Evolutionary conservation across 768 basidiomycete species (phyloP), one percentile per base, ranked within the genome.

Genomic region (Amanita inopinata): DNA sequence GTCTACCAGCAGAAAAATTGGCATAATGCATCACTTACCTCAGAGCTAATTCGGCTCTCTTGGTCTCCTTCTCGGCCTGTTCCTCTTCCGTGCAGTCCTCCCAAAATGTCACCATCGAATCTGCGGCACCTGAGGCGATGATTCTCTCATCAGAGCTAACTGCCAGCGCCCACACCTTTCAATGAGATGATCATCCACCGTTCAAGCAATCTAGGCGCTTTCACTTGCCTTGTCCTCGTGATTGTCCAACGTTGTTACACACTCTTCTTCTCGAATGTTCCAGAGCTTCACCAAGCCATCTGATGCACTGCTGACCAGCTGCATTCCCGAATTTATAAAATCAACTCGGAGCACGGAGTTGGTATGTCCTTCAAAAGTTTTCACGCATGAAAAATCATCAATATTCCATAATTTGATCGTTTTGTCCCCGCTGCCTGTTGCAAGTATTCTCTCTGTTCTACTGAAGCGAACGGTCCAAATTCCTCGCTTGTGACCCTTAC

Each of bases 281-380:
- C 96, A 99, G 19, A 99, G 49, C 64, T 98, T 99, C 47, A 98
- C 86, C 32, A 99, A 64, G 24, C 96, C 96, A 58, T 99, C 96
- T 11, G 92, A 90, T 7, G 86, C 90, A 11, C 88, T 70, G 46
- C 88, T 94, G 35, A 91, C 83, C 30, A 99, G 65, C 63, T 96
- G 92, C 70, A 76, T 70, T 12, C 84, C 93, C 33, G 66, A 57
- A 52, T 84, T 85, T 33, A 97, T 56, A 59, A 96, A 98, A 54
- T 92, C 90, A 22, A 98, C 88, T 39, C 93, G 69, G 40, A 99
- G 63, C 23, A 99, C 91, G 9, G 96, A 96, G 61, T 97, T 98
- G 5, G 91, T 90, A 60, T 99, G 96, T 0, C 96, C 96, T 63
- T 99, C 96, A 53, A 98, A 92, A 15, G 96, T 98, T 72, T 91